phyloP scores from a whole-genome alignment of 257 asterid species.

The Osmanthus fragrans region DNA sequence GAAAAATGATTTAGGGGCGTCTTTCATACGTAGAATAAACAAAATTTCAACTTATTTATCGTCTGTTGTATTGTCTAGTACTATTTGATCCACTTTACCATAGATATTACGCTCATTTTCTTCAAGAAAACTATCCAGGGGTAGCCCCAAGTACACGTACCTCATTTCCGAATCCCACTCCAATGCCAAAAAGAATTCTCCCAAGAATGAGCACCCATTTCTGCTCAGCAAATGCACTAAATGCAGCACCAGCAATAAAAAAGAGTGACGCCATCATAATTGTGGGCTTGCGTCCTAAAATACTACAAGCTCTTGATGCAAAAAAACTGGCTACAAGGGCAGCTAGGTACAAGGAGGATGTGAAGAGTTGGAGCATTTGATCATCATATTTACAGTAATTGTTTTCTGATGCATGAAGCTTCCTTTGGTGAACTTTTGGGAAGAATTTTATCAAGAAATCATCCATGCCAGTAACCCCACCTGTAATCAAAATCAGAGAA shows the following conservation, averaged over 20 bases:
- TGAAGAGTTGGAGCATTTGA: slow-evolving; percentile 73
- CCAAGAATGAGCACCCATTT: slow-evolving; percentile 58
- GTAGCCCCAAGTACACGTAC: slow-evolving; percentile 17
- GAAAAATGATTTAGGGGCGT: too few relatives aligned
- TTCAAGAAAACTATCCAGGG: background rate
- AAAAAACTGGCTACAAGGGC: slow-evolving; percentile 70
- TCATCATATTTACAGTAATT: slow-evolving; percentile 83
- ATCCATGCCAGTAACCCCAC: slow-evolving; percentile 85
- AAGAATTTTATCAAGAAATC: slow-evolving; percentile 71
- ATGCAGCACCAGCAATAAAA: slow-evolving; percentile 51
- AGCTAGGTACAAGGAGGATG: slow-evolving; percentile 72
- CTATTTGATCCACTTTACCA: too few relatives aligned
- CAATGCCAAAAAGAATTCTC: slow-evolving; percentile 64
- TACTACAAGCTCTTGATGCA: slow-evolving; percentile 60
- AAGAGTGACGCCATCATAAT: slow-evolving; percentile 52
- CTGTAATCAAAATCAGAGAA: slow-evolving; percentile 22
- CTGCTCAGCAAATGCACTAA: slow-evolving; percentile 43
- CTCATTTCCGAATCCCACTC: slow-evolving; percentile 92
- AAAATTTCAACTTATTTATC: too few relatives aligned
- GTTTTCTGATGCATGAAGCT: slow-evolving; percentile 39
- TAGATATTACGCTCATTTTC: too few relatives aligned
- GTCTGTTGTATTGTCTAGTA: too few relatives aligned
- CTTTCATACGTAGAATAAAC: too few relatives aligned
- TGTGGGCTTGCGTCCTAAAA: slow-evolving; percentile 64
- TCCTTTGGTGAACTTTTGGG: slow-evolving; percentile 52